These are phyloP conservation scores for Lyophyllum atratum DNA, from an alignment of 768 basidiomycete genomes.

Conservation along the genomic window DNA sequence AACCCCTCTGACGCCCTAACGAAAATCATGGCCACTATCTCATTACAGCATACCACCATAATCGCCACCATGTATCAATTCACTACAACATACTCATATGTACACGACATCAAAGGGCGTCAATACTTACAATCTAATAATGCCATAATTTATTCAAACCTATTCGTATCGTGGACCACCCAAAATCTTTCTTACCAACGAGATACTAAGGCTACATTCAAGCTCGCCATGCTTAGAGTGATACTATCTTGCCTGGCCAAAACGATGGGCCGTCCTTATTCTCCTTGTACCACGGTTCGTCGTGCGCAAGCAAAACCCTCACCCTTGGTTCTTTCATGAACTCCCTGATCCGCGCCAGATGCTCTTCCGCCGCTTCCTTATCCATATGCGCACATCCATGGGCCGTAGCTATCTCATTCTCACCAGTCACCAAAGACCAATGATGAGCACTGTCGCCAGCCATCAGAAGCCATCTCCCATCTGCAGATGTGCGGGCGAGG, in stretches of 20 bases:
- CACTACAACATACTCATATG: background rate
- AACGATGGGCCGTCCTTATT: slow-evolving; percentile 36
- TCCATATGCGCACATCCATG: slow-evolving; percentile 44
- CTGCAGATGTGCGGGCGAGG: slow-evolving; percentile 54
- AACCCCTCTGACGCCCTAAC: too few species aligned
- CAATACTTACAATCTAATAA: too few species aligned
- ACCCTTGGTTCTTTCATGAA: slow-evolving; percentile 40
- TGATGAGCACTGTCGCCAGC: slow-evolving; percentile 61
- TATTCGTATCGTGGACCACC: too few species aligned
- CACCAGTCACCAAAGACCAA: slow-evolving; percentile 48
- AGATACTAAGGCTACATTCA: background rate
- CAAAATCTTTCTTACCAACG: too few species aligned
- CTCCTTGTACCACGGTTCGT: slow-evolving; percentile 49
- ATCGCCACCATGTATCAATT: too few species aligned
- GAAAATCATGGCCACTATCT: slow-evolving; percentile 28
- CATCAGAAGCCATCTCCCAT: slow-evolving; percentile 56
- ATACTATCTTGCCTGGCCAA: slow-evolving; percentile 29
- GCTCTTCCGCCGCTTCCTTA: slow-evolving; percentile 41
- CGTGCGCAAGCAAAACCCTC: slow-evolving; percentile 54
- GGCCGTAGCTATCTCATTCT: slow-evolving; percentile 37
- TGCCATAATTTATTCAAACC: background rate
- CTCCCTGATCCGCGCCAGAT: slow-evolving; percentile 35
- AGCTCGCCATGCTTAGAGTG: background rate
- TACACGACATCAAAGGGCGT: too few species aligned
- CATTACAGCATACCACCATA: slow-evolving; percentile 45